Evolutionary conservation across 2,329 filamentous ascomycete genomes (phyloP).

Genomic region (Nemania abortiva): DNA sequence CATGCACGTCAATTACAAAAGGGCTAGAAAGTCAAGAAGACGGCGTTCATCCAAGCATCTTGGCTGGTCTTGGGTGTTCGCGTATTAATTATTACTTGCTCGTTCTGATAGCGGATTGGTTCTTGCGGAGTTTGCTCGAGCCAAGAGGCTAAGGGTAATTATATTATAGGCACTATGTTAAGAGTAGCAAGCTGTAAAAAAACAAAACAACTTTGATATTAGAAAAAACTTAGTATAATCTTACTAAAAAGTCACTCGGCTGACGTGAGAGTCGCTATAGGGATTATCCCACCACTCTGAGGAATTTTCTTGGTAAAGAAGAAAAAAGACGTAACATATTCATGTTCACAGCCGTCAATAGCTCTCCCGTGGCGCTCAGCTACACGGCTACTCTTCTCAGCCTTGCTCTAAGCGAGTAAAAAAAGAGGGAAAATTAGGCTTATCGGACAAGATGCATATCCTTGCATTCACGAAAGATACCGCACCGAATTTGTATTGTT

Average conservation of each 20-base stretch:
- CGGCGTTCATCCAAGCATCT: slow-evolving; percentile 26
- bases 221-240: slow-evolving; percentile 2
- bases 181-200: slow-evolving; percentile 15
- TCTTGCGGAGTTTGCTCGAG: slow-evolving; percentile 20
- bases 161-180: slow-evolving; percentile 1
- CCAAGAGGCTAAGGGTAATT: slow-evolving; percentile 22
- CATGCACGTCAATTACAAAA: slow-evolving; percentile 32
- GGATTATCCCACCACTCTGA: neutral
- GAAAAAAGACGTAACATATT: neutral
- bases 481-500: slow-evolving; percentile 18
- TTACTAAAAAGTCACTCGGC: neutral
- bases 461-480: slow-evolving; percentile 12
- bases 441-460: slow-evolving; percentile 14
- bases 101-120: slow-evolving; percentile 28
- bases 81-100: slow-evolving; percentile 26
- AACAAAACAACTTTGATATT: slow-evolving; percentile 8
- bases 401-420: slow-evolving; percentile 16
- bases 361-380: neutral
- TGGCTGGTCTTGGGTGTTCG: slow-evolving; percentile 35
- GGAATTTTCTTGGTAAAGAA: neutral
- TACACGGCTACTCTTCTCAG: slow-evolving; percentile 14
- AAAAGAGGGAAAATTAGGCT: slow-evolving; percentile 1
- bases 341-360: neutral
- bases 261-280: neutral
- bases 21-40: slow-evolving; percentile 14